Evolutionary conservation across 2,329 filamentous ascomycete species (phyloP), one percentile per base, ranked within the genome.

Genomic region (Arthrinium phaeospermum): DNA sequence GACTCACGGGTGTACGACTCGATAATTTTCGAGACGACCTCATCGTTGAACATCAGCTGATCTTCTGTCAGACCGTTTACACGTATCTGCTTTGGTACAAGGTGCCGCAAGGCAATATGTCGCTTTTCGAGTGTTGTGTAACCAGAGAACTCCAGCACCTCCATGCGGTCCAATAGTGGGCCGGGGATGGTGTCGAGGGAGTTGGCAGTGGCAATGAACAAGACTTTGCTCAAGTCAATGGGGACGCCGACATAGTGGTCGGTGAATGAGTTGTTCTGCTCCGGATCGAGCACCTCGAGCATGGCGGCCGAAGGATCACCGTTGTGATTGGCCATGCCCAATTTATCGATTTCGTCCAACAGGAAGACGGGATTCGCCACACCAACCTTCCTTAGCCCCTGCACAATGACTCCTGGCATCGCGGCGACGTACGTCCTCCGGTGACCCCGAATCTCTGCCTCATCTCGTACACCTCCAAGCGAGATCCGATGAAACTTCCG

Each of bases 171-270:
- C 16, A 99, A 88, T 3, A 99, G 86, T 24, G 96, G 95, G n/a
- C 95, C 88, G 2, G 96, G 95, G 71, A 99, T 99, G 0, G 95
- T 98, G 79, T 98, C 96, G 34, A 98, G 88, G 13, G 90, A 94
- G 83, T 99, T 99, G 67, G 96, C 96, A 0, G 96, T 99, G 8
- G 96, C 96, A 78, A 99, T 98, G 84, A 99, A 99, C 14, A 99
- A 88, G 30, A 99, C 94, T 83, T 97, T 98, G 84, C 94, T 97
- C 27, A 99, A 88, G 80, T 99, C 96, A 76, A 98, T 94, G 0
- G 96, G 96, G 74, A 98, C 95, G 78, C 95, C 95, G 81, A 99
- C 91, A 81, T 98, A 99, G 83, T 99, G 96, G 80, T 99, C 96
- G 44, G 92, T 94, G 83, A 99, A 99, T 13, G 91, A 93, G 82